Percentiles rank a stretch among this genome's conserved stretches.
phyloP scores from a whole-genome alignment of 179 eudicot species.

The Heliamphora pulchella region DNA sequence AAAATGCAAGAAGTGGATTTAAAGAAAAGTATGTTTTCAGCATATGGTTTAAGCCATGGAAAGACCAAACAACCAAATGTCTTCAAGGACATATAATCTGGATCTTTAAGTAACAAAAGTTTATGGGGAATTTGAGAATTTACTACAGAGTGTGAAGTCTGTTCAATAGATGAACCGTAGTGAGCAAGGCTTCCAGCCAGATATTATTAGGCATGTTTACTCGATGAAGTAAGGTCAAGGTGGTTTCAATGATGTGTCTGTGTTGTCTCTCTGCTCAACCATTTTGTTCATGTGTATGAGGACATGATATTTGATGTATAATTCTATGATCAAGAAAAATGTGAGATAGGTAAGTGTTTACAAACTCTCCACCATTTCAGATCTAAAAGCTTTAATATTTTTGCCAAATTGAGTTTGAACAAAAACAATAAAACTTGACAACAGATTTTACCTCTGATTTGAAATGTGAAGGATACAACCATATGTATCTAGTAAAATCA shows the following conservation, averaged over 20 bases:
- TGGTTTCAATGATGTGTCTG: no score
- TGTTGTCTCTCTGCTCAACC: not conserved
- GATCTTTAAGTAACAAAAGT: not conserved
- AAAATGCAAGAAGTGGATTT: not conserved
- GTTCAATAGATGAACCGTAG: not conserved
- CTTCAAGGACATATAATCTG: not conserved
- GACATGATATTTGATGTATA: not conserved
- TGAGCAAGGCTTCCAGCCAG: not conserved
- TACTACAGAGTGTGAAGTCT: not conserved
- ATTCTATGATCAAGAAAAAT: not conserved
- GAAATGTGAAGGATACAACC: not conserved
- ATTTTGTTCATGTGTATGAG: not conserved
- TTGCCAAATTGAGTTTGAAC: not conserved
- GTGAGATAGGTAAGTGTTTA: no score
- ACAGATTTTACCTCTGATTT: not conserved
- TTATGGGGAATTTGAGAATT: not conserved
- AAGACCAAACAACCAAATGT: not conserved
- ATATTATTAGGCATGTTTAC: not conserved
- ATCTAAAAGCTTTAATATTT: not conserved
- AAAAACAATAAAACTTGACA: not conserved
- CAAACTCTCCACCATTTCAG: not conserved
- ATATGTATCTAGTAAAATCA: not conserved
- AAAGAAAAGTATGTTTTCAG: not conserved
- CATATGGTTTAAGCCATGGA: not conserved
- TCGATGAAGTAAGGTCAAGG: not conserved